Base-by-base conservation (phyloP, 2,329 filamentous ascomycete species). In the Neocucurbitaria cava region DNA sequence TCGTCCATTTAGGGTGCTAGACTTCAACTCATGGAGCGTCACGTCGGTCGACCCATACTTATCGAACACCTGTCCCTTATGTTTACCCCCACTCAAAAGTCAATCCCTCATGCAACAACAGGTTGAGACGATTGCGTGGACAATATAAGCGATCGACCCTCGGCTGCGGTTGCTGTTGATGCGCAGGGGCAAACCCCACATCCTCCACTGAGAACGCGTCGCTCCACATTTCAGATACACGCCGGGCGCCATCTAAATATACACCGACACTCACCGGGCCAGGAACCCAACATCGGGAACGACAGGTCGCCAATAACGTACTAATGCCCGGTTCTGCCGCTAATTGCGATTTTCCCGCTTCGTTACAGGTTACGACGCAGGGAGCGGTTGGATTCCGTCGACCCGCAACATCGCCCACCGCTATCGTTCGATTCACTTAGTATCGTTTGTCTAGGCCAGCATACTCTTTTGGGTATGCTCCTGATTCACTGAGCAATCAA, bases 171-270 rank as follows among this genome's bases (percentile, higher is more conserved):
- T 47, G 31, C 35, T 21, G 23, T 18, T 15, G 15, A 11, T 20
- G 20, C 30, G 11, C 15, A 18, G 18, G n/a, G 9, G 5, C 10
- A 20, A 9, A n/a, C 31, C 23, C 31, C 31, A 23, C 41, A 10
- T 18, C 17, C 7, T 28, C 24, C 13, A 5, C 17, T 17, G 31
- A 35, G 31, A 13, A 46, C 31, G 17, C 31, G 35, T 38, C 44
- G 44, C 30, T 46, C 44, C 44, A 38, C 31, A 38, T 24, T 39
- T 46, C 30, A 36, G 43, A 46, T 18, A 46, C 33, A 26, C 23
- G 23, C 26, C 31, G 24, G n/a, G 44, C 28, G 15, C 20, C 44
- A 17, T n/a, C 30, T 24, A 31, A 10, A 3, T 31, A 11, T 8
- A 36, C 21, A 23, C 9, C 17, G 33, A 46, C 31, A 21, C 44